phyloP scores from a whole-genome alignment of 1,284 basidiomycete species.

The Ganoderma leucocontextum region DNA sequence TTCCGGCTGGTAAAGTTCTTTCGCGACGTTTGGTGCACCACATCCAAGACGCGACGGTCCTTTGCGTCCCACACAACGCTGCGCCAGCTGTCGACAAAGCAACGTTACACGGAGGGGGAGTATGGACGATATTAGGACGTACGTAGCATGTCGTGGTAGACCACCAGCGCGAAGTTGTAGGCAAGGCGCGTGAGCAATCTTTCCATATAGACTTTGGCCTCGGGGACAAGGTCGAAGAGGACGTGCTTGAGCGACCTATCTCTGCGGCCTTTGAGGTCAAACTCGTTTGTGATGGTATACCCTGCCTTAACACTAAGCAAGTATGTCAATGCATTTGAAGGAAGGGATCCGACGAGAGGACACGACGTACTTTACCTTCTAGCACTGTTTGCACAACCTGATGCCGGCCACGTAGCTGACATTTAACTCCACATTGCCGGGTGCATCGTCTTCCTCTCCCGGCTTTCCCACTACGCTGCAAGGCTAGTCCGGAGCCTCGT shows the following conservation, averaged over 20 bases:
- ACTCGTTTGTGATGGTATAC: neutral
- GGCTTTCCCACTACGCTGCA: no score
- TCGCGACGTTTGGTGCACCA: neutral
- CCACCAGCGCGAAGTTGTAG: no score
- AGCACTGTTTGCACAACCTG: conserved; percentile 4
- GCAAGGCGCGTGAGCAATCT: no score
- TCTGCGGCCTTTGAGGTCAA: neutral
- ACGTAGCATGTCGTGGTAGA: neutral
- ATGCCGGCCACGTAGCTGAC: conserved; percentile 7
- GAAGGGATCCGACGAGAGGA: no score
- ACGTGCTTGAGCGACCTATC: neutral
- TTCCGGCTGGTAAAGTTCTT: conserved; percentile 9
- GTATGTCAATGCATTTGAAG: no score
- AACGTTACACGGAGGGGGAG: no score
- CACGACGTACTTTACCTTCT: neutral
- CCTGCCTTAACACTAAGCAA: neutral
- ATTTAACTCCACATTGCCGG: no score
- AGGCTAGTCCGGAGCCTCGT: neutral
- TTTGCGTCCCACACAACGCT: neutral
- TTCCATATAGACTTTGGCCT: no score
- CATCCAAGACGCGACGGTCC: neutral
- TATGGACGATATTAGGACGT: neutral
- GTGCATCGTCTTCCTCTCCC: no score
- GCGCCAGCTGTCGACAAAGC: neutral
- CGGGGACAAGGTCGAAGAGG: conserved; percentile 9